Base-by-base conservation (phyloP, 1,284 basidiomycete species). In the Tilletia caries region DNA sequence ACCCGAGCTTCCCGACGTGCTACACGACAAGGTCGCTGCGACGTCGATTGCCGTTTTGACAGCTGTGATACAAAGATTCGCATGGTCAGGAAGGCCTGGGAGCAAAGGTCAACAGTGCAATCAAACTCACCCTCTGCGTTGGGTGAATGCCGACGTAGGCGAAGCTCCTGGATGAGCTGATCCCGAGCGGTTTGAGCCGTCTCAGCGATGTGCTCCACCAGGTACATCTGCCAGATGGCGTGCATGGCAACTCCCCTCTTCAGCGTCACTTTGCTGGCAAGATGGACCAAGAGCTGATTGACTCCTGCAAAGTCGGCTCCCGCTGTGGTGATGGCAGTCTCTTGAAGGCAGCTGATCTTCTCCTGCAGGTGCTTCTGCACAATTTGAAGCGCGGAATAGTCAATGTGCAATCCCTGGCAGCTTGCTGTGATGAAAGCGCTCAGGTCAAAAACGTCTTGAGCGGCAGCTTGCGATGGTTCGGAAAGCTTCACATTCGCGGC, bases 311-410 rank as follows among this genome's bases (percentile, higher is more conserved):
- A 41, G 2, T 41, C 37, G 27, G 41, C 8, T 18, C 41, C 10
- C 41, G 15, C 37, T 41, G 1, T 41, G 37, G 37, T 50, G 20
- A n/a, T n/a, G 10, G 18, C 8, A 8, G 48, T 50, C 48, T 41
- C 37, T 41, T 41, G 37, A 41, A 41, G 37, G 37, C 15, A 41
- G 37, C 37, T 41, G 37, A 41, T 41, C 37, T 41, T 41, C 15
- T 41, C 37, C 15, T 41, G 37, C 52, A 62, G 32, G 18, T 18
- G 29, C 29, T 62, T 29, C 23, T 62, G 58, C 27, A 75, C 65
- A 23, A 78, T 70, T 64, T 75, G 75, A 18, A 75, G 71, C 33
- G 75, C 70, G 0, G 73, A 75, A 54, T 71, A 76, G 69, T 78
- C 76, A 25, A 78, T 8, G 41, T 2, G 68, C 52, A n/a, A 64